Evolutionary conservation across 2,329 filamentous ascomycete species (phyloP).

Genomic region (Emmonsiellopsis sp.): DNA sequence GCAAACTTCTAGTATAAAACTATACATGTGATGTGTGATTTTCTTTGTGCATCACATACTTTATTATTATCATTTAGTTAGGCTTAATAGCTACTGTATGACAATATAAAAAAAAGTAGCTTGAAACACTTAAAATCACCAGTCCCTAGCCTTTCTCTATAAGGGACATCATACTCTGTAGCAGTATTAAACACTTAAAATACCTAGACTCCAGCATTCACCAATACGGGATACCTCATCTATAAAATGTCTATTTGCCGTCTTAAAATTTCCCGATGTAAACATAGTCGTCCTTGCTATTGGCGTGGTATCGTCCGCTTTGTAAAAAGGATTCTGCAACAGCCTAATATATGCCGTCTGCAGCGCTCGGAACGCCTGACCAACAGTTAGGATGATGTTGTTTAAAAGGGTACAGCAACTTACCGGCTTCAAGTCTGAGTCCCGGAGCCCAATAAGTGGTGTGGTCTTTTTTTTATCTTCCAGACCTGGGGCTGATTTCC

Average conservation of each 20-base stretch:
- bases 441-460: slow-evolving; percentile 58
- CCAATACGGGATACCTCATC: slow-evolving; percentile 79
- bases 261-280: slow-evolving; percentile 49
- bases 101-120: no score
- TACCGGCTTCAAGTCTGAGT: slow-evolving; percentile 79
- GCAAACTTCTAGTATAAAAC: no score
- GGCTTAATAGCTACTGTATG: no score
- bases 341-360: slow-evolving; percentile 86
- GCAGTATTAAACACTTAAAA: slow-evolving; percentile 45
- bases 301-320: slow-evolving; percentile 68
- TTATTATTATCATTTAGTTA: no score
- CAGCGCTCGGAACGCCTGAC: slow-evolving; percentile 73
- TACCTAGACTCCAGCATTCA: slow-evolving; percentile 70
- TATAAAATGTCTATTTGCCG: slow-evolving; percentile 71
- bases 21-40: no score
- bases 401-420: slow-evolving; percentile 19
- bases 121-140: no score
- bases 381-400: background rate
- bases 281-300: slow-evolving; percentile 38
- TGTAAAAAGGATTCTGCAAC: slow-evolving; percentile 90
- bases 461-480: slow-evolving; percentile 22
- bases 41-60: no score
- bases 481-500: slow-evolving; percentile 12
- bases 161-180: background rate
- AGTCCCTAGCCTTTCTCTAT: no score